Base-by-base conservation (phyloP, 768 basidiomycete species). In the Auriculariales sp. region DNA sequence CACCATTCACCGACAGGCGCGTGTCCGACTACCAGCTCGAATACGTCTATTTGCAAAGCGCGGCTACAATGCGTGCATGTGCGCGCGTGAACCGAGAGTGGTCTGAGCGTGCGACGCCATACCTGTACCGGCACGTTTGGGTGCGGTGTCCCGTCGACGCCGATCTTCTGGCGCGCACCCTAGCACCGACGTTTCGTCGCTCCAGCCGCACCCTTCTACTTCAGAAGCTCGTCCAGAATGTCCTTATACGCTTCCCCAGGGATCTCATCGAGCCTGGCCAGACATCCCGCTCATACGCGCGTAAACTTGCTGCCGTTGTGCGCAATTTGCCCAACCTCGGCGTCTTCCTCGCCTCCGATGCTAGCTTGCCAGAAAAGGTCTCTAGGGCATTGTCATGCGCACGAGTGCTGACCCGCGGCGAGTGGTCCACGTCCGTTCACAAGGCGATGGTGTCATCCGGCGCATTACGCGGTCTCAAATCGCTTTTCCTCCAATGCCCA, bases 261-360 rank as follows among this genome's bases (percentile, higher is more conserved):
- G 39, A 44, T 12, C 7, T 5, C 7, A 9, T 19, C 39, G 39
- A 44, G 9, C 4, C 17, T 25, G 4, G 39, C 6, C 39, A 19
- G 17, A 19, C 39, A 11, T 9, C 39, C 22, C 39, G 39, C 19
- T 44, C 39, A 9, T 44, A 44, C 19, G 39, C 19, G 6, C 17
- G 22, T 11, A 44, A 19, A 19, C 39, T 44, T 25, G 7, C 19
- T 25, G 39, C 39, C 39, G 19, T 44, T 25, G 12, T 44, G 22
- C 5, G 14, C 39, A 44, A 44, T 19, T 10, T 25, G 6, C 39
- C 39, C 6, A 44, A 44, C 39, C 39, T 44, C 39, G 2, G 22
- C 39, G 39, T 44, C 19, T 44, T 44, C 39, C 22, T 44, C 14
- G 22, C 22, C 22, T 24, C 22, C 22, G 53, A 55, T 7, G 46